These are phyloP conservation scores for Perilla frutescens DNA, from an alignment of 257 asterid species.

Conservation along the genomic window DNA sequence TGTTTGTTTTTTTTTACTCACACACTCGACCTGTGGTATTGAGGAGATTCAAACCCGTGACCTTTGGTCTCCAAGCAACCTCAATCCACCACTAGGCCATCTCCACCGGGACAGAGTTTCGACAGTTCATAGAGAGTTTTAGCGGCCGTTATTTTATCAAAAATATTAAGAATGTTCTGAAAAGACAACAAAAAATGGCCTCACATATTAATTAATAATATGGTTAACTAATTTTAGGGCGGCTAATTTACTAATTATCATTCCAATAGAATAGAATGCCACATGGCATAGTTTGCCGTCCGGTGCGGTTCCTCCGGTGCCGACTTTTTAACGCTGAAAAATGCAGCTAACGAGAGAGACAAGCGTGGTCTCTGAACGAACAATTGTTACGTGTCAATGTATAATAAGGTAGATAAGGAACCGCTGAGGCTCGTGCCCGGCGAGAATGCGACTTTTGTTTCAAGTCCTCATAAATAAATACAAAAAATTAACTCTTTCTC, in stretches of 20 bases:
- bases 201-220: not conserved
- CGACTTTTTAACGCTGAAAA: constrained; percentile 36
- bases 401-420: constrained; percentile 39
- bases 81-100: too few species aligned
- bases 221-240: constrained; percentile 17
- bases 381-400: constrained; percentile 37
- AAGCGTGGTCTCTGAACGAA: constrained; percentile 29
- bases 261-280: constrained; percentile 21
- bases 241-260: constrained; percentile 2
- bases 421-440: constrained; percentile 45
- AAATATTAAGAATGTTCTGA: constrained; percentile 2
- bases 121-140: too few species aligned
- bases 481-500: not conserved
- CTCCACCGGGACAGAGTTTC: too few species aligned
- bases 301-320: constrained; percentile 45
- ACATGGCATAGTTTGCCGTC: constrained; percentile 35
- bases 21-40: too few species aligned
- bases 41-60: too few species aligned
- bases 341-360: constrained; percentile 1
- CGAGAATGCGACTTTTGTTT: constrained; percentile 42
- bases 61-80: too few species aligned
- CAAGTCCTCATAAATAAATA: not conserved
- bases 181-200: not conserved
- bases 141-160: too few species aligned
- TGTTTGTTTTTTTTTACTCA: too few species aligned